A percentile compares a stretch with the other conserved stretches of the same genome.
Evolutionary conservation across 768 basidiomycete genomes (phyloP).

Genomic region (Cystoderma amianthinum): DNA sequence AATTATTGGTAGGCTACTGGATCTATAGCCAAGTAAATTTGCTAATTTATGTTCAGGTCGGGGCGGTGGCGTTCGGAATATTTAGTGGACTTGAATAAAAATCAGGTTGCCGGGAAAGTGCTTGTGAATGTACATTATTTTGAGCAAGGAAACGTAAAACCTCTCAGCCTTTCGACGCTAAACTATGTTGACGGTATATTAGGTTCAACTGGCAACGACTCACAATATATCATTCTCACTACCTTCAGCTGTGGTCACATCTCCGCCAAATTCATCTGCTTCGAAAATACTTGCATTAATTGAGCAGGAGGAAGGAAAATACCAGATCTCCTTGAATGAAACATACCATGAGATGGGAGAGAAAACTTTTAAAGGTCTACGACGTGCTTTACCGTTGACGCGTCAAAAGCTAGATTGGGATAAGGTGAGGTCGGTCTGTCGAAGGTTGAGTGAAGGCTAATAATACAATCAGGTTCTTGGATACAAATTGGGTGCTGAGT

Average conservation of each 20-base stretch:
- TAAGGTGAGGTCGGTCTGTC: constrained; percentile 42
- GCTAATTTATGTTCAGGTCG: constrained; percentile 48
- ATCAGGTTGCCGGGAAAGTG: constrained; percentile 64
- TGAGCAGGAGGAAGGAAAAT: constrained; percentile 71
- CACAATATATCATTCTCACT: constrained; percentile 61
- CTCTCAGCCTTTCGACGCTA: neutral
- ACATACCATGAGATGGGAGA: constrained; percentile 88
- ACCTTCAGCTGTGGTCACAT: constrained; percentile 48
- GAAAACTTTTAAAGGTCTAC: constrained; percentile 86
- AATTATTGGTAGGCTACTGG: constrained; percentile 94
- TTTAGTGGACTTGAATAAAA: constrained; percentile 56
- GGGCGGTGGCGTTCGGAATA: constrained; percentile 95
- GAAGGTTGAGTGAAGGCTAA: no score
- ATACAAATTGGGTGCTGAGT: constrained; percentile 75
- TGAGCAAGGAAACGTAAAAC: constrained; percentile 90
- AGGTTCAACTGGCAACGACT: constrained; percentile 88
- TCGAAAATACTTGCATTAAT: constrained; percentile 76
- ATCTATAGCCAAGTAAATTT: no score
- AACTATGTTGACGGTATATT: constrained; percentile 2
- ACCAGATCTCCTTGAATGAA: constrained; percentile 75
- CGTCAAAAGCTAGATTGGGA: constrained; percentile 97
- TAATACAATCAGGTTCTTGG: constrained; percentile 37
- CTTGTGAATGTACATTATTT: constrained; percentile 92
- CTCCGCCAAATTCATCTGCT: constrained; percentile 44
- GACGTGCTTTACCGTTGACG: constrained; percentile 88